Evolutionary conservation across 768 basidiomycete species (phyloP).

Genomic region (Termitomyces sp.): DNA sequence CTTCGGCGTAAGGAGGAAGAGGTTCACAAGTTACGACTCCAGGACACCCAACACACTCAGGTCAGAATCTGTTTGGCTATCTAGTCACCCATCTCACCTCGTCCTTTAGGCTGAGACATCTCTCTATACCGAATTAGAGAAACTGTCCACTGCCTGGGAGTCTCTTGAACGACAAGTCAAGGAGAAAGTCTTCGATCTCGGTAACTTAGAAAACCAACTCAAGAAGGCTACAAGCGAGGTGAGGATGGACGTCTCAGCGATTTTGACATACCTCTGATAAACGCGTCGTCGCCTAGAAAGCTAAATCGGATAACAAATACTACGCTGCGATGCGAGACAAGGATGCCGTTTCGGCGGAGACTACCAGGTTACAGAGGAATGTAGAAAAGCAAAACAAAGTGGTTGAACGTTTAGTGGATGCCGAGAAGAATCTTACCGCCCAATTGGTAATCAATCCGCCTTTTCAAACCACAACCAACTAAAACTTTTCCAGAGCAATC

Average conservation of each 20-base stretch:
- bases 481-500: slow-evolving; percentile 25
- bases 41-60: slow-evolving; percentile 61
- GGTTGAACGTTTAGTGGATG: slow-evolving; percentile 62
- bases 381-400: slow-evolving; percentile 47
- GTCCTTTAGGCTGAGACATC: slow-evolving; percentile 63
- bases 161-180: slow-evolving; percentile 74
- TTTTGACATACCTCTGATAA: not conserved
- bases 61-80: slow-evolving; percentile 33
- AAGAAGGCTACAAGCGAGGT: slow-evolving; percentile 69
- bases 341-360: slow-evolving; percentile 76
- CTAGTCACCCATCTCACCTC: slow-evolving; percentile 7
- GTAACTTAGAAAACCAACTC: slow-evolving; percentile 68
- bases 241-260: slow-evolving; percentile 33
- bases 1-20: slow-evolving; percentile 70
- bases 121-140: slow-evolving; percentile 82
- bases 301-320: slow-evolving; percentile 94
- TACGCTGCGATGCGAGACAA: slow-evolving; percentile 88
- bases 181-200: slow-evolving; percentile 83
- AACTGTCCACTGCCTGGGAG: slow-evolving; percentile 86
- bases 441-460: slow-evolving; percentile 53
- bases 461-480: not conserved
- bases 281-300: slow-evolving; percentile 57
- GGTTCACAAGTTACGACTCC: slow-evolving; percentile 55
- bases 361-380: slow-evolving; percentile 56
- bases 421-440: slow-evolving; percentile 53